These are phyloP conservation scores for Stereocaulon alpinum DNA, from an alignment of 495 filamentous ascomycete species.

Conservation along the genomic window DNA sequence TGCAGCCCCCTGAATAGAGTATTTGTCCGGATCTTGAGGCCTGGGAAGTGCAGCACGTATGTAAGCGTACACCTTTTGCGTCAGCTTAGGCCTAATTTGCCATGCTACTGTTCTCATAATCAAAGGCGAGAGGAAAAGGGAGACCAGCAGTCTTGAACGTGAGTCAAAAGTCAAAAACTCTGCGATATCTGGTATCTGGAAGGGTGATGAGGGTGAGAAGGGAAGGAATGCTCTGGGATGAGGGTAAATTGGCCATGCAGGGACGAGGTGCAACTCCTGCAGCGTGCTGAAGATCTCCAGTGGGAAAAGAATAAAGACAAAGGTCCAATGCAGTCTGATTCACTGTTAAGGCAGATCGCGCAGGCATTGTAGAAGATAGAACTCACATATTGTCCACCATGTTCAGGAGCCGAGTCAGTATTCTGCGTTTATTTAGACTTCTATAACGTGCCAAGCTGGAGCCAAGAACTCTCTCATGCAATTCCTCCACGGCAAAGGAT, in stretches of 20 bases:
- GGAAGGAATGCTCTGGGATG: conserved; percentile 30
- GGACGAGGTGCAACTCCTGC: conserved; percentile 37
- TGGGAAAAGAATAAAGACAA: conserved; percentile 35
- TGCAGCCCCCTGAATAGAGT: conserved; percentile 37
- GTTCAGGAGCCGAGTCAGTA: not conserved
- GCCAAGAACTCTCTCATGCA: not conserved
- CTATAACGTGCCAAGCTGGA: not conserved
- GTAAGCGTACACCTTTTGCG: conserved; percentile 36
- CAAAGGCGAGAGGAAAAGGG: conserved; percentile 29
- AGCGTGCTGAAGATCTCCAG: conserved; percentile 40
- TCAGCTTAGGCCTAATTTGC: conserved; percentile 34
- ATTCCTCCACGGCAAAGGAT: not conserved
- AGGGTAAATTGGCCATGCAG: conserved; percentile 20
- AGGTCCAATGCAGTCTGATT: conserved; percentile 11
- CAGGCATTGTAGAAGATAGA: not conserved
- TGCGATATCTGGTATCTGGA: conserved; percentile 30
- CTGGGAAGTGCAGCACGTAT: conserved; percentile 38
- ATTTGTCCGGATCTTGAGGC: conserved; percentile 34
- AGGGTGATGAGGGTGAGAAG: conserved; percentile 29
- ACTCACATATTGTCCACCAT: not conserved
- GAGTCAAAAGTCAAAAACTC: not conserved
- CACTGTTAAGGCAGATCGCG: not conserved
- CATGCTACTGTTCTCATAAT: conserved; percentile 29
- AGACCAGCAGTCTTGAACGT: conserved; percentile 19
- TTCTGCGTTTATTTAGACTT: not conserved